Evolutionary conservation across 2,329 filamentous ascomycete species (phyloP).

Genomic region (Sporothrix pseudoabietina): DNA sequence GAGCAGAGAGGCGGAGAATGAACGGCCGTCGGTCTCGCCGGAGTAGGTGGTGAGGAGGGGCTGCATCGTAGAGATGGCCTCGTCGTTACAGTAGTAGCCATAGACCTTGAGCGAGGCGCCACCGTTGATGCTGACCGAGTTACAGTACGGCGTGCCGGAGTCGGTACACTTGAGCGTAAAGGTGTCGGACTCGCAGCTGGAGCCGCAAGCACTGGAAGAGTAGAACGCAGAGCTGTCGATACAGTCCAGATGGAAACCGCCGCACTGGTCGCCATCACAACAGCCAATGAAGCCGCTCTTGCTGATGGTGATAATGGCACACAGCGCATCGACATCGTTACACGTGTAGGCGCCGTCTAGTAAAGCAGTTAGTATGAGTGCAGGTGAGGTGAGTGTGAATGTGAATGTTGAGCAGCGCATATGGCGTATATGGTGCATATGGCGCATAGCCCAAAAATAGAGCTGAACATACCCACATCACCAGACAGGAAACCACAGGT

Average conservation of each 20-base stretch:
- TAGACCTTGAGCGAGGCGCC: conserved; percentile 30
- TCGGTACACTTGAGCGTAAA: conserved; percentile 32
- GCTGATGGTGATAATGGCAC: conserved; percentile 30
- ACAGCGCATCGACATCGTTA: conserved; percentile 22
- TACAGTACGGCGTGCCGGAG: conserved; percentile 30
- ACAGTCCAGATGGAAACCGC: conserved; percentile 30
- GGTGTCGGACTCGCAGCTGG: conserved; percentile 25
- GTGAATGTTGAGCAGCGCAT: no score
- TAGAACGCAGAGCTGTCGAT: conserved; percentile 27
- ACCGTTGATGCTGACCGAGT: conserved; percentile 32
- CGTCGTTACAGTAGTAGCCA: conserved; percentile 32
- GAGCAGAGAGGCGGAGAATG: conserved; percentile 30
- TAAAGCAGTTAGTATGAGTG: background rate
- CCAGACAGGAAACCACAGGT: conserved; percentile 34
- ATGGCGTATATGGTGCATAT: no score
- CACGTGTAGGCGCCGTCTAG: conserved; percentile 31
- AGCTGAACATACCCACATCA: background rate
- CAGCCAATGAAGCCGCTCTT: conserved; percentile 33
- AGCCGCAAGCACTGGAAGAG: conserved; percentile 23
- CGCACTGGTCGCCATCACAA: conserved; percentile 29
- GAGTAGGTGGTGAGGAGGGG: conserved; percentile 31
- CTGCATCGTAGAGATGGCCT: conserved; percentile 21
- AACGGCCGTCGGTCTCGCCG: conserved; percentile 32
- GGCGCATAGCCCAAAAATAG: background rate
- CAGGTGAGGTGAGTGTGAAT: background rate